phyloP scores from a whole-genome alignment of 306 rosid species.

The Castanea mollissima region DNA sequence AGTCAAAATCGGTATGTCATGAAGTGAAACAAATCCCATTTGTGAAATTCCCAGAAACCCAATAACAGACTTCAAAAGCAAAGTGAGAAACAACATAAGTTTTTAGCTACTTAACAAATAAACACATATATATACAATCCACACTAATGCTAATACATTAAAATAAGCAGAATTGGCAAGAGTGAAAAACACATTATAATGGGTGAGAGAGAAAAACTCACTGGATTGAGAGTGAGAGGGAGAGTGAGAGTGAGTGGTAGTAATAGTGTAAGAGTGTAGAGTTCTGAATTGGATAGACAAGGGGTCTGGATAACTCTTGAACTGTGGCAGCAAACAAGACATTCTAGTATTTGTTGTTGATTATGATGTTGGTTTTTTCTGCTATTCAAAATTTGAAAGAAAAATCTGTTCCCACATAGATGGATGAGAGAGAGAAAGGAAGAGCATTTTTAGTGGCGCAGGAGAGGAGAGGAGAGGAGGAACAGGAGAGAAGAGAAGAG shows the following conservation, averaged over 20 bases:
- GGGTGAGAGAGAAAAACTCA: slow-evolving; percentile 13
- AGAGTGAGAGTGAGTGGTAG: slow-evolving; percentile 9
- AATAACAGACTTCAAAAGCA: neutral
- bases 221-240: slow-evolving; percentile 26
- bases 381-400: neutral
- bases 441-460: neutral
- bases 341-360: slow-evolving; percentile 25
- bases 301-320: slow-evolving; percentile 61
- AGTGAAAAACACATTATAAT: neutral
- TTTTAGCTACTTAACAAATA: neutral
- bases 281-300: slow-evolving; percentile 50
- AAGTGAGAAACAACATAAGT: neutral
- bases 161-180: neutral
- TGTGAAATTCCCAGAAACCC: neutral
- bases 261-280: slow-evolving; percentile 14
- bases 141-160: neutral
- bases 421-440: neutral
- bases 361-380: neutral
- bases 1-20: neutral
- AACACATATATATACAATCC: neutral
- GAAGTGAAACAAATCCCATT: neutral
- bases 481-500: slow-evolving; percentile 12
- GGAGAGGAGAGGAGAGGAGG: neutral
- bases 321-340: slow-evolving; percentile 82
- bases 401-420: neutral